These are phyloP conservation scores for Silene coronaria DNA, from an alignment of 179 eudicot species.

Conservation along the genomic window DNA sequence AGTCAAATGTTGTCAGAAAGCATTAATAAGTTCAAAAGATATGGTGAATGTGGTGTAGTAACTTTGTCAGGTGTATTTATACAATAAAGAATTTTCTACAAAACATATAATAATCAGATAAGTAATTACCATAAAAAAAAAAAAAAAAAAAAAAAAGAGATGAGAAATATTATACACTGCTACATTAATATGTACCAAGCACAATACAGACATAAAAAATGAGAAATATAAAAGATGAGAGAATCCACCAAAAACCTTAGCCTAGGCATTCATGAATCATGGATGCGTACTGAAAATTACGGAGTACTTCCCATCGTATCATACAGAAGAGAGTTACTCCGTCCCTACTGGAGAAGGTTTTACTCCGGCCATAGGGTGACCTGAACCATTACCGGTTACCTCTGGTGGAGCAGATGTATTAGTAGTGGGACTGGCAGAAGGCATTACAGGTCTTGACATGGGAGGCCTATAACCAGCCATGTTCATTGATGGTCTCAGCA, in stretches of 20 bases:
- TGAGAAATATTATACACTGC: slow-evolving; percentile 6
- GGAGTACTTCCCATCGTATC: background rate
- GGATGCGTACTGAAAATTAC: background rate
- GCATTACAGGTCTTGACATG: slow-evolving; percentile 52
- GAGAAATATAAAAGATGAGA: background rate
- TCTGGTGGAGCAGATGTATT: slow-evolving; percentile 35
- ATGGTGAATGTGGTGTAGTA: background rate
- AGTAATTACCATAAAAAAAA: no score
- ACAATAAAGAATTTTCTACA: background rate
- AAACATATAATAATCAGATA: background rate
- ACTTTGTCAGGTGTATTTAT: background rate
- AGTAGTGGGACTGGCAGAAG: slow-evolving; percentile 35
- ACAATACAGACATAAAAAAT: background rate
- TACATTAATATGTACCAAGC: slow-evolving; percentile 11
- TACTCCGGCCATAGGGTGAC: slow-evolving; percentile 33
- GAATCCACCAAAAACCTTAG: slow-evolving; percentile 4
- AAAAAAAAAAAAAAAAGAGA: no score
- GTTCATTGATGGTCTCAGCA: slow-evolving; percentile 53
- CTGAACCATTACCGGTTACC: slow-evolving; percentile 42
- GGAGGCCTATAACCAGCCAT: slow-evolving; percentile 64
- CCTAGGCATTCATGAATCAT: background rate
- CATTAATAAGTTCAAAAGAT: background rate
- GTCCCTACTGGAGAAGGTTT: slow-evolving; percentile 24
- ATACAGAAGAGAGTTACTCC: slow-evolving; percentile 10
- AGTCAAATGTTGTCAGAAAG: no score